Evolutionary conservation across 768 basidiomycete genomes (phyloP).

Genomic region (Suillus plorans): DNA sequence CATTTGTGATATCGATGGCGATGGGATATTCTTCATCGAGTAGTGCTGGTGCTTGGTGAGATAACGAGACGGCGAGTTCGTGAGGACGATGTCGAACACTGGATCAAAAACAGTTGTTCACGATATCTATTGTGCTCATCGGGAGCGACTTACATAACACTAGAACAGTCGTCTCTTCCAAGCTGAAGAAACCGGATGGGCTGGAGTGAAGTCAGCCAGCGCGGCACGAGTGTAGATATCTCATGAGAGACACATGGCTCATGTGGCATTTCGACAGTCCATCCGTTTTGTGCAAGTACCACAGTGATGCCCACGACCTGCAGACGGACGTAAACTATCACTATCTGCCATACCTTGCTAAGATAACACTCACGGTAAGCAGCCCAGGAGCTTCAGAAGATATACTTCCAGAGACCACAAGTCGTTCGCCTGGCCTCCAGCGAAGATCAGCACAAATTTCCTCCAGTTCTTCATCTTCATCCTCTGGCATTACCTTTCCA

Average conservation of each 20-base stretch:
- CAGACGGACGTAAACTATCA: background rate
- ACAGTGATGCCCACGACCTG: slow-evolving; percentile 47
- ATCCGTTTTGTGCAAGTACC: slow-evolving; percentile 57
- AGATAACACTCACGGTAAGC: slow-evolving; percentile 48
- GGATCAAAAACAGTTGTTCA: slow-evolving; percentile 6
- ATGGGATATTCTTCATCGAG: slow-evolving; percentile 83
- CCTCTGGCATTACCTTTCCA: slow-evolving; percentile 48
- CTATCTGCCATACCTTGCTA: slow-evolving; percentile 2
- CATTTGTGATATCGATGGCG: slow-evolving; percentile 64
- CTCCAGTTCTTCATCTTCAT: slow-evolving; percentile 13
- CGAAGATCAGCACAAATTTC: slow-evolving; percentile 44
- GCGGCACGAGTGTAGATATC: slow-evolving; percentile 28
- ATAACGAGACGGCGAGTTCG: slow-evolving; percentile 50
- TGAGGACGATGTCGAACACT: slow-evolving; percentile 70
- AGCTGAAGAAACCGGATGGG: slow-evolving; percentile 56
- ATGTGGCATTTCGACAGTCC: slow-evolving; percentile 67
- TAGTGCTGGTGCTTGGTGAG: slow-evolving; percentile 69
- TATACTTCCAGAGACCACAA: slow-evolving; percentile 64
- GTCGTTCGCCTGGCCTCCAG: slow-evolving; percentile 53
- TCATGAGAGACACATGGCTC: slow-evolving; percentile 40
- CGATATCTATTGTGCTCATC: background rate
- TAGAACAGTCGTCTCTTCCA: slow-evolving; percentile 44
- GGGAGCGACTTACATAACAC: slow-evolving; percentile 43
- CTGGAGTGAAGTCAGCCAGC: slow-evolving; percentile 60
- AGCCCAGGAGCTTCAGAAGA: slow-evolving; percentile 47